Evolutionary conservation across 495 filamentous ascomycete genomes (phyloP).

Genomic region (Aspergillus bertholletiae): DNA sequence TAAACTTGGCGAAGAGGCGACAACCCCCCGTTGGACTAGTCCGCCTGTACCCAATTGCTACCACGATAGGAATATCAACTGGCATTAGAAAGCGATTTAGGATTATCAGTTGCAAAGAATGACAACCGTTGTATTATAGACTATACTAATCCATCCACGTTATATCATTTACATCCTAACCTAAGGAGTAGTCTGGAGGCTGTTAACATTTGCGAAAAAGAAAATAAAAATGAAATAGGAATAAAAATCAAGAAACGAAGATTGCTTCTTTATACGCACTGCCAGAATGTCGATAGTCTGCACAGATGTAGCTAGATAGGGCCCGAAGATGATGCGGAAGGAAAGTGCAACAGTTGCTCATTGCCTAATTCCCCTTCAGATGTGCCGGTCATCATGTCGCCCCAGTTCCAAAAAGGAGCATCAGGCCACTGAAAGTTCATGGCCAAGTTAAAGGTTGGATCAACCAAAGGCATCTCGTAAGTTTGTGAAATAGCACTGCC

Average conservation of each 20-base stretch:
- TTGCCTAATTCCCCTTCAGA: neutral
- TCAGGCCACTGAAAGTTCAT: slow-evolving; percentile 3
- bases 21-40: slow-evolving; percentile 21
- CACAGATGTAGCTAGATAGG: neutral
- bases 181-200: too few species aligned
- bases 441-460: neutral
- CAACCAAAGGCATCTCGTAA: neutral
- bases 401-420: slow-evolving; percentile 14
- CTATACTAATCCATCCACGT: neutral
- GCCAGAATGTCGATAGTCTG: too few species aligned
- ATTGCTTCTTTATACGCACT: too few species aligned
- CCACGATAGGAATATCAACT: slow-evolving; percentile 15
- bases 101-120: neutral
- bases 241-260: too few species aligned
- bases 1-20: slow-evolving; percentile 16
- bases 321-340: neutral
- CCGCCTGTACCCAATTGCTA: slow-evolving; percentile 25
- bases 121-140: neutral
- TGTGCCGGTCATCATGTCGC: slow-evolving; percentile 4
- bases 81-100: slow-evolving; percentile 7
- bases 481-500: neutral
- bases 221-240: too few species aligned
- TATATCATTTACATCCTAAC: neutral
- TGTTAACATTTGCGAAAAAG: too few species aligned
- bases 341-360: neutral